Percentiles rank a stretch among this genome's conserved stretches.
phyloP scores from a whole-genome alignment of 495 filamentous ascomycete genomes.

The Aspergillus avenaceus region DNA sequence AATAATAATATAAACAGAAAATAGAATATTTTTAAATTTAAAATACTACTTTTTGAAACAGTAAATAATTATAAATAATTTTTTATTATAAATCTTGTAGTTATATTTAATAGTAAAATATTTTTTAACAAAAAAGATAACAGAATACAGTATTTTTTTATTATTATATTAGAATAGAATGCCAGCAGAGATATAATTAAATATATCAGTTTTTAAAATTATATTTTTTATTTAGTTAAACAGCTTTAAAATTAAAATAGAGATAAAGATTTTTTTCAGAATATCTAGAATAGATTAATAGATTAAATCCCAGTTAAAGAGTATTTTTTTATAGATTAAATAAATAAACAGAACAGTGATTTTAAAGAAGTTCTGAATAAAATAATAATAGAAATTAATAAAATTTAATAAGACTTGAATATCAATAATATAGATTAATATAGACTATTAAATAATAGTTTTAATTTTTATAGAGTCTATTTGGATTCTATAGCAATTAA shows the following conservation, averaged over 20 bases:
- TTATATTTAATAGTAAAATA: background rate
- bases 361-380: background rate
- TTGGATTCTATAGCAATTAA: background rate
- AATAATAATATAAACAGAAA: too few relatives aligned
- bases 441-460: background rate
- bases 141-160: background rate
- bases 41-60: background rate
- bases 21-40: background rate
- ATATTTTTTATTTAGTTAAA: too few relatives aligned
- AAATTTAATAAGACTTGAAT: background rate
- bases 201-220: too few relatives aligned
- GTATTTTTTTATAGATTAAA: conserved; percentile 2
- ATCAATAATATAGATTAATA: background rate
- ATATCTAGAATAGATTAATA: background rate
- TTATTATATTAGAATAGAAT: too few relatives aligned
- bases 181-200: too few relatives aligned
- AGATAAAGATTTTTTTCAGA: too few relatives aligned
- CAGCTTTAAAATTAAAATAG: too few relatives aligned
- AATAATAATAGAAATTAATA: background rate
- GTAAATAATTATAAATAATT: background rate
- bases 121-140: background rate
- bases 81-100: background rate
- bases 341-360: background rate
- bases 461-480: background rate
- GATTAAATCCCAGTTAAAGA: background rate